These are phyloP conservation scores for Jackrogersella minutella DNA, from an alignment of 495 filamentous ascomycete genomes.

Conservation along the genomic window DNA sequence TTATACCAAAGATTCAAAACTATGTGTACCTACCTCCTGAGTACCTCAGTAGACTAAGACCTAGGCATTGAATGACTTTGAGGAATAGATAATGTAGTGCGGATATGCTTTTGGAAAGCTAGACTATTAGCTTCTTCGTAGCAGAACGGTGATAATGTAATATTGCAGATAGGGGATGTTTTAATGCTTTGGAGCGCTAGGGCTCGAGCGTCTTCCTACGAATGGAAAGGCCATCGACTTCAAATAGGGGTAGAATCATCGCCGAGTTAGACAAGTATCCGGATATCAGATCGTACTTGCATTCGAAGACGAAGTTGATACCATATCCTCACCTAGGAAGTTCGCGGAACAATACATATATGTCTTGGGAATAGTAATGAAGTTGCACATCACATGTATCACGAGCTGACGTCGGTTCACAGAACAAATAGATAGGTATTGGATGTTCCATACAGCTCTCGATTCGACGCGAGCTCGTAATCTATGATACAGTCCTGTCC, in stretches of 20 bases:
- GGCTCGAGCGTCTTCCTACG: too few species aligned
- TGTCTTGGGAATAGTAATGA: neutral
- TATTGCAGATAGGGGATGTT: neutral
- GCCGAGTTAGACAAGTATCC: neutral
- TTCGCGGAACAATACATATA: neutral
- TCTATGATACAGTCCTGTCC: slow-evolving; percentile 44
- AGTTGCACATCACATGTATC: neutral
- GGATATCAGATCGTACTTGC: neutral
- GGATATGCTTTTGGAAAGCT: too few species aligned
- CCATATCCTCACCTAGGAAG: neutral
- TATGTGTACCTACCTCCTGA: too few species aligned
- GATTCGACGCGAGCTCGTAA: slow-evolving; percentile 30
- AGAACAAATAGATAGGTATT: slow-evolving; percentile 21
- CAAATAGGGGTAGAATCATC: neutral
- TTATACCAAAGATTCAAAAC: too few species aligned
- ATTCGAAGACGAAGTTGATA: neutral
- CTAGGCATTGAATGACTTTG: too few species aligned
- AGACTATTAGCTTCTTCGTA: neutral
- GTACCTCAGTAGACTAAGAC: too few species aligned
- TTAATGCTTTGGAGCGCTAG: neutral
- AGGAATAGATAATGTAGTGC: too few species aligned
- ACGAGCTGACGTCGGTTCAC: neutral
- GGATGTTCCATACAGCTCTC: slow-evolving; percentile 27
- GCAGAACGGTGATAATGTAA: neutral
- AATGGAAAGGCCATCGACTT: neutral